A percentile compares a stretch with the other conserved stretches of the same genome.
Conservation (phyloP, 1,284 basidiomycete species). For the Trametes sp. region DNA sequence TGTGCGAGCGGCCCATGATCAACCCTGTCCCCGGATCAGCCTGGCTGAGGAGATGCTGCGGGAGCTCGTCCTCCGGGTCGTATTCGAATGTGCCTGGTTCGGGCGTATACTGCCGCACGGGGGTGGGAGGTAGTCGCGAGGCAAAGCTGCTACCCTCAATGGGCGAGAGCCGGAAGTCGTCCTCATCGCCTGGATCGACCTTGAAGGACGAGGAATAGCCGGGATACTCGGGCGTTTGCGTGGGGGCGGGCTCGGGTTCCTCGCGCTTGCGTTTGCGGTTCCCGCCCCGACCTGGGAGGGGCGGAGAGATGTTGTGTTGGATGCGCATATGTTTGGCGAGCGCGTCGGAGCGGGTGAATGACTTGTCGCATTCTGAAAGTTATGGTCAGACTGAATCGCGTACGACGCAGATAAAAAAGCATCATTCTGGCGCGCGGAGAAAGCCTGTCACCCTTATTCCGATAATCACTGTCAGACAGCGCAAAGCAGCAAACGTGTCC, state of each 20-base stretch:
- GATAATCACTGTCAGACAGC: no score
- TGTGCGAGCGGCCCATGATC: slow-evolving; percentile 65
- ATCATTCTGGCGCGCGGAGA: no score
- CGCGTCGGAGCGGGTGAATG: slow-evolving; percentile 91
- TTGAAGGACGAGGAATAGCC: slow-evolving; percentile 67
- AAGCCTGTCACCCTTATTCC: no score
- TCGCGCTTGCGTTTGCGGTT: slow-evolving; percentile 66
- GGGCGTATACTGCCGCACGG: slow-evolving; percentile 35
- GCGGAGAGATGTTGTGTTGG: slow-evolving; percentile 81
- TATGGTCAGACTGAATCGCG: neutral
- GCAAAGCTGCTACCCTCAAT: slow-evolving; percentile 32
- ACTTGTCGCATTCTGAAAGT: slow-evolving; percentile 86
- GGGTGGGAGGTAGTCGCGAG: slow-evolving; percentile 18
- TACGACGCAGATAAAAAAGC: no score
- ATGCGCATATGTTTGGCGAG: slow-evolving; percentile 91
- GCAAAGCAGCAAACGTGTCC: no score
- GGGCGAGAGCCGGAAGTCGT: slow-evolving; percentile 38
- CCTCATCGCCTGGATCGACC: slow-evolving; percentile 56
- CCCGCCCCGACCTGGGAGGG: slow-evolving; percentile 74
- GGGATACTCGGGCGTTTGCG: slow-evolving; percentile 30
- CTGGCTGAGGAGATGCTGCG: slow-evolving; percentile 55
- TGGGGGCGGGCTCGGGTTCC: slow-evolving; percentile 37
- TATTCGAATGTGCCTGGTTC: slow-evolving; percentile 33
- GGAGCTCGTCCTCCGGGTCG: slow-evolving; percentile 49
- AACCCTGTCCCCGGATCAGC: slow-evolving; percentile 62